Evolutionary conservation across 2,329 filamentous ascomycete genomes (phyloP).

Genomic region (Oidium heveae): DNA sequence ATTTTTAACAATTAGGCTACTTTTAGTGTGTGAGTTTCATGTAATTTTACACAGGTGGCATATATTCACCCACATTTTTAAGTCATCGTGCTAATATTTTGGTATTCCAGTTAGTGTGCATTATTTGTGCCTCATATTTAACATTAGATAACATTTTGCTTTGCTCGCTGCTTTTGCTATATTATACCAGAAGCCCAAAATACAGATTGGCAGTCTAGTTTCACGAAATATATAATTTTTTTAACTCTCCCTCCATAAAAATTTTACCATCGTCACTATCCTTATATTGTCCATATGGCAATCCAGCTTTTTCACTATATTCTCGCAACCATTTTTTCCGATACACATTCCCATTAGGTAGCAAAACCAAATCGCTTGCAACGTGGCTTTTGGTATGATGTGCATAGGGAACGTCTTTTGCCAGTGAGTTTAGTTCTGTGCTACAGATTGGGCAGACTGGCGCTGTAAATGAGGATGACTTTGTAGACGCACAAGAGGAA

Average conservation of each 20-base stretch:
- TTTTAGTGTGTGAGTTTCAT: too few relatives aligned
- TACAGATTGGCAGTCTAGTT: neutral
- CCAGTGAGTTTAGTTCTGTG: slow-evolving; percentile 79
- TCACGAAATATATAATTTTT: slow-evolving; percentile 80
- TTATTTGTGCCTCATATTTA: too few relatives aligned
- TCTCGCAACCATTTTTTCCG: slow-evolving; percentile 48
- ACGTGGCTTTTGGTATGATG: slow-evolving; percentile 88
- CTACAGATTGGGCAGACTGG: slow-evolving; percentile 89
- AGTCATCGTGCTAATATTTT: too few relatives aligned
- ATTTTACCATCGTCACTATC: slow-evolving; percentile 55
- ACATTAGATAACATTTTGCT: too few relatives aligned
- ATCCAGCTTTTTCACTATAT: slow-evolving; percentile 55
- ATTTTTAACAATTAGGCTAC: too few relatives aligned
- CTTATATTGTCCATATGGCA: slow-evolving; percentile 39
- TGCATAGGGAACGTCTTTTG: slow-evolving; percentile 72
- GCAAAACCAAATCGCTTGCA: slow-evolving; percentile 59
- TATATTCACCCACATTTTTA: too few relatives aligned
- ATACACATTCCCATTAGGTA: slow-evolving; percentile 75
- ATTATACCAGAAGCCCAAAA: too few relatives aligned
- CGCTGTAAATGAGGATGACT: slow-evolving; percentile 18
- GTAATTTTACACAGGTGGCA: too few relatives aligned
- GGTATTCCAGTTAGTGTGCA: too few relatives aligned
- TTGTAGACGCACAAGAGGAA: slow-evolving; percentile 10
- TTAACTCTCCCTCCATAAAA: slow-evolving; percentile 34
- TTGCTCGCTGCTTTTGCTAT: too few relatives aligned